Evolutionary conservation across 768 basidiomycete genomes (phyloP), one percentile per base, ranked within the genome.

Genomic region (Phylloporus scabripes): DNA sequence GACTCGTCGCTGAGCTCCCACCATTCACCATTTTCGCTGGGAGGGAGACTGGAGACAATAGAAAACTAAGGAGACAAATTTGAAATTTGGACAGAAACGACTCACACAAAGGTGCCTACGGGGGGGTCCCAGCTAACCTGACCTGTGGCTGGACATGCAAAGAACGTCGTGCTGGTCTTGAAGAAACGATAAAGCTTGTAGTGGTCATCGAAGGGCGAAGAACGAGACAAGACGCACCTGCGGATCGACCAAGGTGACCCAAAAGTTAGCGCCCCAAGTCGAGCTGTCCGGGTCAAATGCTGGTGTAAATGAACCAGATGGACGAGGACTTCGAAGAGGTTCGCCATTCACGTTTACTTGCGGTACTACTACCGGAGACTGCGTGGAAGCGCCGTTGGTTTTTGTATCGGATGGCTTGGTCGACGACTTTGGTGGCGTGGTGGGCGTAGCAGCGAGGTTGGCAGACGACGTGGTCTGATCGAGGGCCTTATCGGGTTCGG

Each of bases 101-200:
- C 82, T 66, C 69, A 91, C 86, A 95, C 83, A 66, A 92, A 92
- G 48, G 87, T 84, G 7, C 92, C 92, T 20, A 83, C 77, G 18
- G 93, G 93, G 7, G 93, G 83, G 62, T 92, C 90, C 92, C 93
- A 96, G 60, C 87, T 87, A 47, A 92, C 89, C 64, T 92, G 81
- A 14, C 92, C 92, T 12, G 91, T 90, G 0, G 91, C 83, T 45
- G 93, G 93, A 68, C 92, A 94, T 20, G 93, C 93, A 67, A 83
- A 97, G 72, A 96, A 96, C 9, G 85, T 81, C 3, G 76, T 75
- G 62, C 74, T 75, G 33, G 75, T 78, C 79, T 80, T 58, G 32
- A 49, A 49, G 29, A 34, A 36, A 50, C 38, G 26, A 23, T 18
- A 33, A 44, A 28, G 51, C 36, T 55, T 40, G 39, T 50, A 50